Evolutionary conservation across 164 flowering plant genomes (phyloP).

Genomic region (Tinospora cordifolia): DNA sequence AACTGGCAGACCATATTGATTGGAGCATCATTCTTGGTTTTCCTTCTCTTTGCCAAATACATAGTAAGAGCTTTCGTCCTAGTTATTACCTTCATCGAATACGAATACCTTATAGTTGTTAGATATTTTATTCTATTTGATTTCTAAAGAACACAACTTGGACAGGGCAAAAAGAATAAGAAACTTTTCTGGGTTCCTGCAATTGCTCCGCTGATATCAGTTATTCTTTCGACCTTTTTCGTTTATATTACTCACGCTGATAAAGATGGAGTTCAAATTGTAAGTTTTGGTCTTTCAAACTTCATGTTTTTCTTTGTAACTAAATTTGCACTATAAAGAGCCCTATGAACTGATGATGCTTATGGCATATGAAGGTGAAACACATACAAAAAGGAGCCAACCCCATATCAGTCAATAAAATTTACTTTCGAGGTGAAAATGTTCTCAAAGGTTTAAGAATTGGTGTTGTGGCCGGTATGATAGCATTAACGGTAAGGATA

Average conservation of each 20-base stretch:
- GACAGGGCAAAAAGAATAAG: conserved; percentile 82
- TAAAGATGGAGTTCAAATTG: conserved; percentile 72
- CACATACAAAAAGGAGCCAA: conserved; percentile 66
- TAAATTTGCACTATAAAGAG: not conserved
- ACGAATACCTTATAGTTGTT: not conserved
- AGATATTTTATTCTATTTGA: not conserved
- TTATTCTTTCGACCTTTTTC: conserved; percentile 64
- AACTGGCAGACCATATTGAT: conserved; percentile 89
- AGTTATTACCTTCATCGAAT: not conserved
- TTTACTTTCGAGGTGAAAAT: conserved; percentile 57
- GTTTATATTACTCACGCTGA: conserved; percentile 82
- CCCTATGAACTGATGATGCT: conserved; percentile 3
- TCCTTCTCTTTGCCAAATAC: conserved; percentile 64
- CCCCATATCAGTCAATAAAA: conserved; percentile 49
- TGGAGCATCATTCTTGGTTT: conserved; percentile 52
- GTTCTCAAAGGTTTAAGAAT: conserved; percentile 53
- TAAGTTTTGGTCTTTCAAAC: conserved; percentile 27
- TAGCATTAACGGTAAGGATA: conserved; percentile 65
- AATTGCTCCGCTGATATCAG: conserved; percentile 82
- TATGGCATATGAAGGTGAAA: conserved; percentile 42
- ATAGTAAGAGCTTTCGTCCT: conserved; percentile 44
- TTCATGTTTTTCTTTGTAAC: not conserved
- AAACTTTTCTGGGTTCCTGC: conserved; percentile 85
- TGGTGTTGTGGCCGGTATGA: conserved; percentile 74
- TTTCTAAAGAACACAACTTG: conserved; percentile 14